A percentile compares a stretch with the other conserved stretches of the same genome.
These are phyloP conservation scores for Luzula sylvatica DNA, from an alignment of 176 grass and related monocot species.

Conservation along the genomic window DNA sequence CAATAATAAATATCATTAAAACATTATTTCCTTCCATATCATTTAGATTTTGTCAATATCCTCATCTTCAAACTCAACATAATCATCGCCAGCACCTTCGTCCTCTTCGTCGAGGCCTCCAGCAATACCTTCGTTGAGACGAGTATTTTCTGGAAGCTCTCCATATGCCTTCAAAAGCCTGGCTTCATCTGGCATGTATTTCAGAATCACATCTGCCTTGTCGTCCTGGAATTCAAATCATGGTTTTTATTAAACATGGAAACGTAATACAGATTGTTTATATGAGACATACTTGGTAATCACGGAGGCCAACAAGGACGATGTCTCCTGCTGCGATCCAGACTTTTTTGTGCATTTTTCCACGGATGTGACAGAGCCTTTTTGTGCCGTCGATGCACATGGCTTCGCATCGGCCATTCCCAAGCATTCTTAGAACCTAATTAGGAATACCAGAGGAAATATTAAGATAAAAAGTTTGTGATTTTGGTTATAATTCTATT, in stretches of 20 bases:
- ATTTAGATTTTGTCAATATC: constrained; percentile 51
- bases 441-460: too few relatives aligned
- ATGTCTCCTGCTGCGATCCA: constrained; percentile 41
- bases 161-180: constrained; percentile 48
- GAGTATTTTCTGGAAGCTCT: constrained; percentile 42
- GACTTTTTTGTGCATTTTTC: constrained; percentile 52
- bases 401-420: constrained; percentile 37
- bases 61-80: constrained; percentile 53
- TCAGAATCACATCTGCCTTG: constrained; percentile 46
- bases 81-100: constrained; percentile 29
- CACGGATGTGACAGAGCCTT: constrained; percentile 36
- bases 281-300: constrained; percentile 24
- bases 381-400: constrained; percentile 36
- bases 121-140: constrained; percentile 47
- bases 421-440: constrained; percentile 35
- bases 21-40: too few relatives aligned
- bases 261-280: too few relatives aligned
- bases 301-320: constrained; percentile 38
- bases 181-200: constrained; percentile 48
- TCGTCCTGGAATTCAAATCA: constrained; percentile 19
- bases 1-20: too few relatives aligned
- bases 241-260: too few relatives aligned
- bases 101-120: constrained; percentile 50
- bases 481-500: too few relatives aligned
- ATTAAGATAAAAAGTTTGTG: too few relatives aligned